Evolutionary conservation across 805 yeast genomes (phyloP).

Genomic region (Jamesozyma piceae): DNA sequence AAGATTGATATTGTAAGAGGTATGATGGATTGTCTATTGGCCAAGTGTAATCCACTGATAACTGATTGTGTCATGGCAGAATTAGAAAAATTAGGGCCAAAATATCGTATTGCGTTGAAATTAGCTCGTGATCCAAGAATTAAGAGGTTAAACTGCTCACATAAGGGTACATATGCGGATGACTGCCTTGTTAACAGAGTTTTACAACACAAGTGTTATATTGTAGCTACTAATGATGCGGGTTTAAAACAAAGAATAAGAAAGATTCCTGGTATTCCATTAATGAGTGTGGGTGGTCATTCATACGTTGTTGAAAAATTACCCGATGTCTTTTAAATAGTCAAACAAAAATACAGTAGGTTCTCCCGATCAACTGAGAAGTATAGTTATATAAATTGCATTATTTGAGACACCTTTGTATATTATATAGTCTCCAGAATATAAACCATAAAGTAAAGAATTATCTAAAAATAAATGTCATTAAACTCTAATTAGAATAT

Average conservation of each 20-base stretch:
- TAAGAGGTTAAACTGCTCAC: constrained; percentile 77
- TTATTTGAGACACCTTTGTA: neutral
- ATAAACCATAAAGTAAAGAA: no score
- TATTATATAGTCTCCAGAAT: neutral
- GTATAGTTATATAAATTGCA: neutral
- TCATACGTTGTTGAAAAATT: constrained; percentile 86
- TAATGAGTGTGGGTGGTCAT: constrained; percentile 93
- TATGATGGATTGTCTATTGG: constrained; percentile 90
- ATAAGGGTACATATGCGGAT: constrained; percentile 96
- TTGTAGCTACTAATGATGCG: constrained; percentile 97
- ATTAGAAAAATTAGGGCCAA: constrained; percentile 90
- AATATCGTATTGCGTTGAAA: constrained; percentile 83
- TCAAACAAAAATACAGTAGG: neutral
- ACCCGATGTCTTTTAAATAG: constrained; percentile 72
- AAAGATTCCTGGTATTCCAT: constrained; percentile 94
- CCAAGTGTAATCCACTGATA: constrained; percentile 89
- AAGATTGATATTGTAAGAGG: constrained; percentile 92
- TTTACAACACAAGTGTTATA: constrained; percentile 90
- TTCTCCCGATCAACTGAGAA: no score
- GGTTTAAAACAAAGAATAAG: constrained; percentile 88
- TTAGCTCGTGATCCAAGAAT: constrained; percentile 92
- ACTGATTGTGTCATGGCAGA: constrained; percentile 99
- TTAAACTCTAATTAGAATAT: no score
- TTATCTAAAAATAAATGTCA: no score
- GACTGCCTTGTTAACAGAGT: constrained; percentile 92